These are phyloP conservation scores for Citrus trifoliata DNA, from an alignment of 345 rosid species.

Conservation along the genomic window DNA sequence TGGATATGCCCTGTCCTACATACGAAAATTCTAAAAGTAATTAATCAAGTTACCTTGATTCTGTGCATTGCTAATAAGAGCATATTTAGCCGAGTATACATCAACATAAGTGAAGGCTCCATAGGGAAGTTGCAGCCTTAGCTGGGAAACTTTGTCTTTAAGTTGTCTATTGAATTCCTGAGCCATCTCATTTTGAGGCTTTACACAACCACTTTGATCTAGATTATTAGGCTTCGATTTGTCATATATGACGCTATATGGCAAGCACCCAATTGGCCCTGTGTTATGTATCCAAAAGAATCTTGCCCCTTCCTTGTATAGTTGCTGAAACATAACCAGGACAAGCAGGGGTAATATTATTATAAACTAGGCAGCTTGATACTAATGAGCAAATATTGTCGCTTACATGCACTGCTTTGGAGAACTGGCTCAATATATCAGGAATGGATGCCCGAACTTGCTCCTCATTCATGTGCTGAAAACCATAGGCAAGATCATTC, in stretches of 20 bases:
- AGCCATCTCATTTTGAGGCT: slow-evolving; percentile 54
- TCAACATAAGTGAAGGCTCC: slow-evolving; percentile 63
- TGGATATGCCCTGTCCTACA: background rate
- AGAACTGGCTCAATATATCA: slow-evolving; percentile 37
- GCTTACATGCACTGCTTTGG: slow-evolving; percentile 49
- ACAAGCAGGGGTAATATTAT: background rate
- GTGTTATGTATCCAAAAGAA: slow-evolving; percentile 82
- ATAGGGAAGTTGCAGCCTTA: slow-evolving; percentile 38
- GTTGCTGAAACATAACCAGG: slow-evolving; percentile 37
- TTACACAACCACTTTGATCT: slow-evolving; percentile 59
- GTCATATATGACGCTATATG: slow-evolving; percentile 32
- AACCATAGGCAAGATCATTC: slow-evolving; percentile 59
- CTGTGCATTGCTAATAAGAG: slow-evolving; percentile 44
- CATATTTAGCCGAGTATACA: slow-evolving; percentile 61
- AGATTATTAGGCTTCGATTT: slow-evolving; percentile 30
- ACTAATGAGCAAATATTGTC: background rate
- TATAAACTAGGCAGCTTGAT: background rate
- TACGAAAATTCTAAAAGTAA: background rate
- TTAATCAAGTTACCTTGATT: slow-evolving; percentile 42
- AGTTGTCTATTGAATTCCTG: slow-evolving; percentile 66
- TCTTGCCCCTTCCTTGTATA: slow-evolving; percentile 69
- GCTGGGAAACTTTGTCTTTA: slow-evolving; percentile 36
- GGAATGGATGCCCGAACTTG: slow-evolving; percentile 59
- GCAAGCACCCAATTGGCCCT: slow-evolving; percentile 79
- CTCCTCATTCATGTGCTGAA: slow-evolving; percentile 35